Percentiles rank a stretch among this genome's conserved stretches.
Evolutionary conservation across 768 basidiomycete species (phyloP).

Genomic region (Mycena galopus): DNA sequence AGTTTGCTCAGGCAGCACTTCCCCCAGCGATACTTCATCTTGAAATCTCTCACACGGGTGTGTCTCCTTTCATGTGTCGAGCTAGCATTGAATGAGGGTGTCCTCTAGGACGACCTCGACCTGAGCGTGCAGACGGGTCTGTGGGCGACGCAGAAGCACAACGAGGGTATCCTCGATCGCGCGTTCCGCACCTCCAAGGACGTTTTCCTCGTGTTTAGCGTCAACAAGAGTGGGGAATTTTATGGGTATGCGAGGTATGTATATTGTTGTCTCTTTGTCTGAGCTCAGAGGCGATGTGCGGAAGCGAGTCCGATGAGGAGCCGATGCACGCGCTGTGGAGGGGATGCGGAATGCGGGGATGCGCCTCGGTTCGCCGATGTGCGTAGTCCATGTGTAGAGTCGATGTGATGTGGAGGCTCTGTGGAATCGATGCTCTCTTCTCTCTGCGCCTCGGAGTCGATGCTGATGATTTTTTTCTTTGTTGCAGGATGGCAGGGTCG

Average conservation of each 20-base stretch:
- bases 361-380: too few relatives aligned
- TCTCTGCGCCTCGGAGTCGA: too few relatives aligned
- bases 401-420: too few relatives aligned
- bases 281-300: too few relatives aligned
- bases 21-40: constrained; percentile 91
- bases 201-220: constrained; percentile 91
- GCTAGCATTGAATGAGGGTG: neutral
- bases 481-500: neutral
- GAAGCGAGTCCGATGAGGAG: too few relatives aligned
- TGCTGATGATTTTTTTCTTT: constrained; percentile 13
- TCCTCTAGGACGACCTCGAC: constrained; percentile 78
- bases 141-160: constrained; percentile 96
- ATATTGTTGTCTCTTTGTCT: neutral
- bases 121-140: constrained; percentile 81
- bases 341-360: too few relatives aligned
- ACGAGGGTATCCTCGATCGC: constrained; percentile 91
- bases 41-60: constrained; percentile 89
- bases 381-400: too few relatives aligned
- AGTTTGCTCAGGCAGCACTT: constrained; percentile 83
- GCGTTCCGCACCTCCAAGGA: constrained; percentile 93
- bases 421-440: too few relatives aligned
- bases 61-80: constrained; percentile 32
- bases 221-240: constrained; percentile 95
- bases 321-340: too few relatives aligned
- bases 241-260: constrained; percentile 88